A percentile compares a stretch with the other conserved stretches of the same genome.
Evolutionary conservation across 805 yeast genomes (phyloP).

Genomic region (Tetrapisispora pingtungensis): DNA sequence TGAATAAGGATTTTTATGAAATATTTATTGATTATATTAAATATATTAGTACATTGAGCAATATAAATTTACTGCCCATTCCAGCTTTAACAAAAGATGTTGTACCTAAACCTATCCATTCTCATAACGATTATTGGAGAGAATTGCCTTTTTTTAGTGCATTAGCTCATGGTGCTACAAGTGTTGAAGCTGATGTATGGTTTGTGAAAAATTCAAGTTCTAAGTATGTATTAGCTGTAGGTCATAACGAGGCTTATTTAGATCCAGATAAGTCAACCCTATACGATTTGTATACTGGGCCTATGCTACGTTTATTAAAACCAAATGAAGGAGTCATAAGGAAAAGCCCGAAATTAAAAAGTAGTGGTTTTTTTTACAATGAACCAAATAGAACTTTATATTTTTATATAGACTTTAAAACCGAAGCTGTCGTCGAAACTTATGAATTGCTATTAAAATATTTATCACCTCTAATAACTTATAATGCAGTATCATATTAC

Average conservation of each 20-base stretch:
- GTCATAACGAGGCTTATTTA: constrained; percentile 46
- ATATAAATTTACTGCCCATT: not conserved
- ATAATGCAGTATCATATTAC: constrained; percentile 42
- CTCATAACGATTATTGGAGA: constrained; percentile 67
- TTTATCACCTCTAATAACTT: constrained; percentile 38
- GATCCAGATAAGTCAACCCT: constrained; percentile 36
- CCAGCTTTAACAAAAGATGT: constrained; percentile 17
- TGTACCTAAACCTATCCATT: constrained; percentile 35
- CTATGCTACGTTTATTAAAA: constrained; percentile 39
- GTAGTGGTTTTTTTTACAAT: constrained; percentile 36
- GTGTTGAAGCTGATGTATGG: constrained; percentile 66
- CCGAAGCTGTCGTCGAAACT: constrained; percentile 33
- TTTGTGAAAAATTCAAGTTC: constrained; percentile 21
- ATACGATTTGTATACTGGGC: constrained; percentile 41
- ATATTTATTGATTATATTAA: not conserved
- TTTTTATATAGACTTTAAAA: constrained; percentile 56
- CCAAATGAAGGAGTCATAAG: constrained; percentile 33
- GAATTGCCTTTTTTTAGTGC: constrained; percentile 49
- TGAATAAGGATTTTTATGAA: not conserved
- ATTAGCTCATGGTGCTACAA: constrained; percentile 38
- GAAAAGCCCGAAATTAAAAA: constrained; percentile 12
- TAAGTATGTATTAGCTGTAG: constrained; percentile 43
- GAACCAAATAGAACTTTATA: constrained; percentile 42
- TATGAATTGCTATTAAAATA: constrained; percentile 37
- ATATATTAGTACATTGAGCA: not conserved